Conservation (phyloP, 2,329 filamentous ascomycete genomes). For the Polychaeton citri region DNA sequence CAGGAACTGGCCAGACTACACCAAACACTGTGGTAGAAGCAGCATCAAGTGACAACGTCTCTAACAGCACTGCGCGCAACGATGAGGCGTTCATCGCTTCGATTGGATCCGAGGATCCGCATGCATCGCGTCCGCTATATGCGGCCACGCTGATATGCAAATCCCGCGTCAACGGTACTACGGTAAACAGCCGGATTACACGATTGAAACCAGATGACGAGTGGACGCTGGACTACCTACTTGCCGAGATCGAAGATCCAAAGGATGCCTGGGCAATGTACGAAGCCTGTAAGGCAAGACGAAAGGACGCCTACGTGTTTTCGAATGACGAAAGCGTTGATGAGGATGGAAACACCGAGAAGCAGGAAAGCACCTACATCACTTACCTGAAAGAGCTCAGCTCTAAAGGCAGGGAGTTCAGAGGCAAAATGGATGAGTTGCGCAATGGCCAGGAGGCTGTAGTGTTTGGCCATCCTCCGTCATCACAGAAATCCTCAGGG, state of each 20-base stretch:
- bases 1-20: background rate
- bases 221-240: constrained; percentile 69
- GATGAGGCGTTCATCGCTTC: constrained; percentile 5
- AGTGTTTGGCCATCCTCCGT: constrained; percentile 11
- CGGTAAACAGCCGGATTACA: constrained; percentile 42
- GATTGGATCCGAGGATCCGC: background rate
- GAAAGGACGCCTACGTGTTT: constrained; percentile 32
- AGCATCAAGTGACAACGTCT: background rate
- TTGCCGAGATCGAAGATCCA: constrained; percentile 45
- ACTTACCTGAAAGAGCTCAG: constrained; percentile 34
- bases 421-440: constrained; percentile 40
- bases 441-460: constrained; percentile 32
- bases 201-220: constrained; percentile 30
- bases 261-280: constrained; percentile 40
- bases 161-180: constrained; percentile 56
- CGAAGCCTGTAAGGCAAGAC: constrained; percentile 40
- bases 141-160: constrained; percentile 60
- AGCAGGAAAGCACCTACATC: constrained; percentile 33
- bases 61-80: constrained; percentile 2
- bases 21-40: background rate
- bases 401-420: constrained; percentile 44
- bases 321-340: constrained; percentile 13
- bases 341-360: constrained; percentile 23
- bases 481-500: no score
- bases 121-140: constrained; percentile 34